Conservation (phyloP, 208 protist species). For the Hexamita inflata region DNA sequence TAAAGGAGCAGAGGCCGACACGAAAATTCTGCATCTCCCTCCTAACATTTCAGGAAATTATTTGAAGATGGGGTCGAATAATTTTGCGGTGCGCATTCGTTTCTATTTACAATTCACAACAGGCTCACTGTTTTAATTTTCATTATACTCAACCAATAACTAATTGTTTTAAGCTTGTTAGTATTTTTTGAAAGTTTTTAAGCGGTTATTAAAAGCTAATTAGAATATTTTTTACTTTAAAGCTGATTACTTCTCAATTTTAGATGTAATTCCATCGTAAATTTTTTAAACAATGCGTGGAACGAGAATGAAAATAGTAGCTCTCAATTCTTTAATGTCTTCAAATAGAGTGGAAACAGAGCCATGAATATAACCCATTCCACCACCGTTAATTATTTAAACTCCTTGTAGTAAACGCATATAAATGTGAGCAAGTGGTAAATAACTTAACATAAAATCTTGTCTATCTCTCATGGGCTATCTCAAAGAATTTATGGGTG, state of each 20-base stretch:
- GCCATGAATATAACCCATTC: slow-evolving; percentile 3
- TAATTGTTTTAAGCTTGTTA: not conserved
- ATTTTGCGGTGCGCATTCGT: no score
- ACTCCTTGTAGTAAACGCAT: slow-evolving; percentile 10
- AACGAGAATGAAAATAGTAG: slow-evolving; percentile 22
- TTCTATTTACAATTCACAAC: no score
- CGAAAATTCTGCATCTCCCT: not conserved
- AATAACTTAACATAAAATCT: slow-evolving; percentile 2
- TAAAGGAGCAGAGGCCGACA: slow-evolving; percentile 34
- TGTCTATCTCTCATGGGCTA: no score
- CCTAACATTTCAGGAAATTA: not conserved
- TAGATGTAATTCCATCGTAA: slow-evolving; percentile 26
- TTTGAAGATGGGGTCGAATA: no score
- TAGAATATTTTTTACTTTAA: not conserved
- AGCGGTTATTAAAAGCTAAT: not conserved
- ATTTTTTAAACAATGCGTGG: slow-evolving; percentile 23
- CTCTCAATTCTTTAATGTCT: slow-evolving; percentile 18
- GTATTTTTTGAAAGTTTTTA: no score
- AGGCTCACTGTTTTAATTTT: no score
- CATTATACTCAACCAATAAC: no score
- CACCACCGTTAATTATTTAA: not conserved
- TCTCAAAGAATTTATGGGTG: no score
- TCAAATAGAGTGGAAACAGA: not conserved
- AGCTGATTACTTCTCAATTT: not conserved
- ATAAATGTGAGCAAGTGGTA: slow-evolving; percentile 31